Conservation (phyloP, 179 eudicot genomes). For the Drosera spatulata region DNA sequence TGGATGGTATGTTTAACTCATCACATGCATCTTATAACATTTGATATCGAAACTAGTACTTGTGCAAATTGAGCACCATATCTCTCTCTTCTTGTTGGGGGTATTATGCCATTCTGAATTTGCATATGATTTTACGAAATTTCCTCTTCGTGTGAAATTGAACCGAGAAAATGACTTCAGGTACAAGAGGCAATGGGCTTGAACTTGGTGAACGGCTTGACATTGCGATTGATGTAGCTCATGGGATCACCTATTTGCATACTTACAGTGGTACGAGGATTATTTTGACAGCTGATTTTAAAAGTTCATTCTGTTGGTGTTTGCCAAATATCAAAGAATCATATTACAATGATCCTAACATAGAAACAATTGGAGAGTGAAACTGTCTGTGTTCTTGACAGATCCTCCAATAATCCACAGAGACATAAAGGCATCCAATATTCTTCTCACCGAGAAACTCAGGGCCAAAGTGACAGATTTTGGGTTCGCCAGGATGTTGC, state of each 20-base stretch:
- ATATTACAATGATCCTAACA: neutral
- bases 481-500: slow-evolving; percentile 57
- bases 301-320: neutral
- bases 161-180: slow-evolving; percentile 17
- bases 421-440: slow-evolving; percentile 74
- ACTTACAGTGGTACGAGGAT: slow-evolving; percentile 43
- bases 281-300: neutral
- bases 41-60: too few relatives aligned
- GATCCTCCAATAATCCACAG: slow-evolving; percentile 83
- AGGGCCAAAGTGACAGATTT: slow-evolving; percentile 84
- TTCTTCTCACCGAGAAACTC: slow-evolving; percentile 63
- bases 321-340: neutral
- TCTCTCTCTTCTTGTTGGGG: too few relatives aligned
- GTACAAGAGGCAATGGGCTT: slow-evolving; percentile 30
- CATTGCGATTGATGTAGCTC: slow-evolving; percentile 65
- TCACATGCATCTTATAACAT: neutral
- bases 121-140: neutral
- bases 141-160: neutral
- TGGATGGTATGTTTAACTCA: slow-evolving; percentile 44
- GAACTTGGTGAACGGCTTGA: slow-evolving; percentile 57
- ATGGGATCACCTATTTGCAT: slow-evolving; percentile 55
- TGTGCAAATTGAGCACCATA: too few relatives aligned
- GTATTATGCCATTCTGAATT: neutral
- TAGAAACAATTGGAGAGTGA: neutral
- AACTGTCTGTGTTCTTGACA: slow-evolving; percentile 14